A percentile compares a stretch with the other conserved stretches of the same genome.
These are phyloP conservation scores for Omphalea diandra DNA, from an alignment of 441 rosid species.

Conservation along the genomic window DNA sequence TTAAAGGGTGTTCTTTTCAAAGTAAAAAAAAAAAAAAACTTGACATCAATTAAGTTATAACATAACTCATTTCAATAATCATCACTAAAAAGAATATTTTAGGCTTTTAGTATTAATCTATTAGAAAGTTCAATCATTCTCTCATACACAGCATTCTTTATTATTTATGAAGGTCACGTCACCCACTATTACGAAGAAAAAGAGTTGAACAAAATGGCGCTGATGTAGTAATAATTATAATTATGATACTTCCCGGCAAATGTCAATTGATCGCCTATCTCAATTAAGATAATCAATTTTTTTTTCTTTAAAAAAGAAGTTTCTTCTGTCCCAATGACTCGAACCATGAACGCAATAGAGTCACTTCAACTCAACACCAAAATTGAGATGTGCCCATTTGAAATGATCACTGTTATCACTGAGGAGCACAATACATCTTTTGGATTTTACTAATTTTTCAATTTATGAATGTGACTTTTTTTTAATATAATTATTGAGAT, in stretches of 20 bases:
- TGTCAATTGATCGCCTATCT: neutral
- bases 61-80: neutral
- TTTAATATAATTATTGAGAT: no score
- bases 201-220: neutral
- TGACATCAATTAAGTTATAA: neutral
- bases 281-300: neutral
- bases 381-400: no score
- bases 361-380: no score
- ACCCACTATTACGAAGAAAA: neutral
- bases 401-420: neutral
- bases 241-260: neutral
- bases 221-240: neutral
- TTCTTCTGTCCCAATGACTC: neutral
- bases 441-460: no score
- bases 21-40: no score
- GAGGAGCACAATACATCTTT: neutral
- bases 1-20: no score
- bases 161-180: neutral
- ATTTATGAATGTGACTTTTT: no score
- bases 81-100: conserved; percentile 1
- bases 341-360: no score
- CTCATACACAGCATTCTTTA: conserved; percentile 7
- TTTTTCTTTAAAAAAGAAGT: no score
- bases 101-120: neutral
- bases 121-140: neutral